These are phyloP conservation scores for Arthrobotrys iridis DNA, from an alignment of 2,329 filamentous ascomycete species.

Conservation along the genomic window DNA sequence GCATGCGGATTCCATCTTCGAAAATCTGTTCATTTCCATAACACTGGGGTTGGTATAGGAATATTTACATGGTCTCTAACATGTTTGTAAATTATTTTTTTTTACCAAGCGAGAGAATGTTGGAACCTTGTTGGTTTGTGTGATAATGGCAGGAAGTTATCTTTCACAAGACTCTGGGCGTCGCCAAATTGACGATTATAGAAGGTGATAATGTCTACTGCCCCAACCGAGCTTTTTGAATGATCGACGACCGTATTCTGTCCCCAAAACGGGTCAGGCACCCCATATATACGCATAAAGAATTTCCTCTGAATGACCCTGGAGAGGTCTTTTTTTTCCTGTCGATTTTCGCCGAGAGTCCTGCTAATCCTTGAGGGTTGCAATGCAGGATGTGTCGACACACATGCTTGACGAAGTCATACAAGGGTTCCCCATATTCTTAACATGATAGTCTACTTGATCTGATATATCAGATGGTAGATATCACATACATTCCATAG, in stretches of 20 bases:
- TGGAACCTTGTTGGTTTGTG: constrained; percentile 29
- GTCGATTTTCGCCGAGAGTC: constrained; percentile 44
- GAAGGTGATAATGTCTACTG: constrained; percentile 37
- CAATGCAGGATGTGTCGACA: constrained; percentile 1
- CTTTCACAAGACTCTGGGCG: constrained; percentile 53
- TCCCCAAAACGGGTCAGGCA: constrained; percentile 50
- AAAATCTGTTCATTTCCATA: neutral
- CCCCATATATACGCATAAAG: constrained; percentile 14
- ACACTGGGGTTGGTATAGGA: constrained; percentile 15
- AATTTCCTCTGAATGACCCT: neutral
- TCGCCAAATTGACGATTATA: constrained; percentile 35
- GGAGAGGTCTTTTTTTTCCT: constrained; percentile 10
- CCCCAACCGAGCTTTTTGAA: constrained; percentile 50
- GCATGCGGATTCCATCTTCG: constrained; percentile 10
- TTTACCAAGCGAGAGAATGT: neutral
- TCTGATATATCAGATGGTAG: constrained; percentile 50
- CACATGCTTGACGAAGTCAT: constrained; percentile 15
- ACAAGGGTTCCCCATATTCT: constrained; percentile 51
- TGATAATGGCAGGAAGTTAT: constrained; percentile 45
- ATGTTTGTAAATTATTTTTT: constrained; percentile 20
- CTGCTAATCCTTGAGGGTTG: constrained; percentile 18
- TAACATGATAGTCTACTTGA: constrained; percentile 20
- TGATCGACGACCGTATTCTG: constrained; percentile 36
- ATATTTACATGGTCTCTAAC: constrained; percentile 9
- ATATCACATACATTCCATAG: constrained; percentile 6